A percentile compares a stretch with the other conserved stretches of the same genome.
Conservation (phyloP, 1,284 basidiomycete species). For the Cystobasidiaceae sp. region DNA sequence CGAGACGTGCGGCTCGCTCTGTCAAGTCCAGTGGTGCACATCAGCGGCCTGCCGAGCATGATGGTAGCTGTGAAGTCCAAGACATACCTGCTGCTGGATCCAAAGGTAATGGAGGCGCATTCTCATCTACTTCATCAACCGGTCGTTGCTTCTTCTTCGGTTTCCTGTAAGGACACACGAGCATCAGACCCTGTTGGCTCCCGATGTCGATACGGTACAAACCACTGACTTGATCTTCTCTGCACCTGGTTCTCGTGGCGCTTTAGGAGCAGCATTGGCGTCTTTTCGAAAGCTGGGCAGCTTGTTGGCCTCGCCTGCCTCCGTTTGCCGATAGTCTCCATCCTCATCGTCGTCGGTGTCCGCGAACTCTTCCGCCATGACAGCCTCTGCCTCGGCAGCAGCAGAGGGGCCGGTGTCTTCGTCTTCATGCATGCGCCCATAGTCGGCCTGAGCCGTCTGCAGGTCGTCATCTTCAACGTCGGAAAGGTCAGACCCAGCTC, state of each 20-base stretch:
- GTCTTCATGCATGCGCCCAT: too few species aligned
- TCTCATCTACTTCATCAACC: slow-evolving; percentile 2
- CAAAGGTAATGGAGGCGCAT: slow-evolving; percentile 16
- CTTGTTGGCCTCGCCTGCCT: neutral
- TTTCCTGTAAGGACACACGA: neutral
- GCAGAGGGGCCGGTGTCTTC: neutral
- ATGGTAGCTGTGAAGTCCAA: neutral
- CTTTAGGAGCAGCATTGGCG: neutral
- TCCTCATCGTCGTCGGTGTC: slow-evolving; percentile 23
- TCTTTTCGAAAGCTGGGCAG: slow-evolving; percentile 26
- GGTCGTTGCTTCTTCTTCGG: slow-evolving; percentile 7
- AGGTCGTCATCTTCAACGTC: too few species aligned
- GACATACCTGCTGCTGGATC: slow-evolving; percentile 22
- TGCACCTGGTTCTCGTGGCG: neutral
- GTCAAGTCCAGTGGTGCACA: neutral
- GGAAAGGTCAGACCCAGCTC: slow-evolving; percentile 27
- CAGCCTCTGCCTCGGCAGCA: slow-evolving; percentile 23
- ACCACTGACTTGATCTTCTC: slow-evolving; percentile 19
- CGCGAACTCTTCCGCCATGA: slow-evolving; percentile 7
- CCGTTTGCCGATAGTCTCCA: slow-evolving; percentile 12
- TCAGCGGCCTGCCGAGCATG: neutral
- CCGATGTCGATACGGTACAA: too few species aligned
- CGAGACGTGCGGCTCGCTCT: slow-evolving; percentile 28
- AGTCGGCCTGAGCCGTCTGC: too few species aligned
- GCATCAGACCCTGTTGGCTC: too few species aligned